Evolutionary conservation across 192 early-diverging fungal genomes (phyloP).

Genomic region (Spizellomyces sp.): DNA sequence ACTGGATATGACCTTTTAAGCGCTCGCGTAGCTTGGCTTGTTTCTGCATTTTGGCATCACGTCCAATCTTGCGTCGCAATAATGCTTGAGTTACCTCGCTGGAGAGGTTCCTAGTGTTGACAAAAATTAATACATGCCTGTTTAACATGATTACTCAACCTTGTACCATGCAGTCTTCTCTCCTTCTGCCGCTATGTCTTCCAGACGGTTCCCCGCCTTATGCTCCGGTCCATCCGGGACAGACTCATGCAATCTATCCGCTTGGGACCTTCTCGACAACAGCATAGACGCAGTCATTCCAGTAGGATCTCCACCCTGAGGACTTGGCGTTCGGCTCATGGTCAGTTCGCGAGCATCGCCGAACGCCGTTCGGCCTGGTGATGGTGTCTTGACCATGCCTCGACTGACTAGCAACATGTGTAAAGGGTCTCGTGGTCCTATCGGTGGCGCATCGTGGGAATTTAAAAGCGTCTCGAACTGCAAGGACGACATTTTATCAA

Average conservation of each 20-base stretch:
- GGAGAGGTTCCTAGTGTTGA: slow-evolving; percentile 9
- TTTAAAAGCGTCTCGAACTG: too few relatives aligned
- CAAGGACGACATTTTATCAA: too few relatives aligned
- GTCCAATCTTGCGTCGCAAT: slow-evolving; percentile 6
- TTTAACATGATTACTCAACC: too few relatives aligned
- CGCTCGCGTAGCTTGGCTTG: slow-evolving; percentile 15
- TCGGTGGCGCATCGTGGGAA: neutral
- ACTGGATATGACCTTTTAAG: slow-evolving; percentile 16
- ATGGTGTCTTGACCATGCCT: slow-evolving; percentile 9
- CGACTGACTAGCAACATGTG: slow-evolving; percentile 17
- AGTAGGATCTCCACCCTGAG: neutral
- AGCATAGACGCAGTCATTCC: slow-evolving; percentile 22
- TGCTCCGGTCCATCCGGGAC: too few relatives aligned
- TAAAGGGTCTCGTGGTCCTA: slow-evolving; percentile 10
- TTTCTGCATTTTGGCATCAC: slow-evolving; percentile 6
- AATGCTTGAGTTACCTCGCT: slow-evolving; percentile 16
- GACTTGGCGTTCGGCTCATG: neutral
- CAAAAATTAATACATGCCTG: neutral
- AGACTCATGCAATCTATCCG: neutral
- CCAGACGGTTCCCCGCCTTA: too few relatives aligned
- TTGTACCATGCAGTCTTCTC: too few relatives aligned
- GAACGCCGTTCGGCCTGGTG: neutral
- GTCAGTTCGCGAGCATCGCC: neutral
- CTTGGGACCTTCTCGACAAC: slow-evolving; percentile 1
- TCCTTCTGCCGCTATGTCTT: too few relatives aligned